Evolutionary conservation across 2,329 filamentous ascomycete species (phyloP), one percentile per base, ranked within the genome.

Genomic region (Trichoderma citrinoviride): DNA sequence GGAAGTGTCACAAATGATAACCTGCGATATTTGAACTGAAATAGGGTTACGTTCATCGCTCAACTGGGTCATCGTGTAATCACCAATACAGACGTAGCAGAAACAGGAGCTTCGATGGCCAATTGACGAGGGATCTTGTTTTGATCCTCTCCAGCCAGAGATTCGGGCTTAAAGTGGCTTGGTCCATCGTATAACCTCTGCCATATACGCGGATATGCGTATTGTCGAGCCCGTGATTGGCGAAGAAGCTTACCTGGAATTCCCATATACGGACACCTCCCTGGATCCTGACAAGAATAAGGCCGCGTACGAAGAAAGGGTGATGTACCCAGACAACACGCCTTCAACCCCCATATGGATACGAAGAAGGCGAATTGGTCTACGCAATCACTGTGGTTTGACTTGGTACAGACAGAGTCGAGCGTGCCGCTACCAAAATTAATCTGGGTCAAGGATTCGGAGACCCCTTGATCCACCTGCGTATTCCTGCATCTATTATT

Each of bases 401-500:
- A 27, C 21, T n/a, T n/a, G n/a, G n/a, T 25, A 40, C 53, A 37
- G 23, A 27, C 21, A 14, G 12, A 57, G 17, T 15, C 10, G 33
- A 37, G 33, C 33, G 8, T 25, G 27, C 29, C n/a, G 15, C 25
- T 1, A 15, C 29, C 7, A 17, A 52, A 14, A 19, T 25, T 21
- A 29, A 17, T n/a, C 21, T 27, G 43, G 57, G n/a, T 29, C n/a
- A 7, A 52, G 37, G 29, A 52, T 37, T 15, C n/a, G 17, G 44
- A 12, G 47, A 5, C 46, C 33, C 37, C 58, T 15, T 61, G 19
- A 37, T 19, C 44, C 40, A 52, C 49, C 47, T 23, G 58, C 58
- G 58, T 61, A 61, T 61, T 53, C 47, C n/a, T 53, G 25, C 47
- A 12, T 10, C 15, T 53, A 8, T 1, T 10, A 61, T 61, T 61